Percentiles rank a stretch among this genome's conserved stretches.
Evolutionary conservation across 306 rosid genomes (phyloP).

Genomic region (Mimosa pudica): DNA sequence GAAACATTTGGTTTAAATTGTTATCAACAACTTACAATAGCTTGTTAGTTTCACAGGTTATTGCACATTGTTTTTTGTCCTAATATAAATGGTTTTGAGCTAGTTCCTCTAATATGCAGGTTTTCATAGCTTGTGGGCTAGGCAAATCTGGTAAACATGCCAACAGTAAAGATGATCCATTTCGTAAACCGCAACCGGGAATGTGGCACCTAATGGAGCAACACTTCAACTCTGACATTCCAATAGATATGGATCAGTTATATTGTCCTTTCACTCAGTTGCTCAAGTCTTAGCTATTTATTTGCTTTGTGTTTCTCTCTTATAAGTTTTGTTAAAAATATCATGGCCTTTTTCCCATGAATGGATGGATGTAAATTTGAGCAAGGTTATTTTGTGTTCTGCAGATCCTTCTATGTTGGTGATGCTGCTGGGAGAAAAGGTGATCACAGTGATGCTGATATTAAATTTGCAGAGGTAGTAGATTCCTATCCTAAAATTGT

Average conservation of each 20-base stretch:
- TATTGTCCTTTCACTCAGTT: constrained; percentile 34
- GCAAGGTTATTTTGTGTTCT: constrained; percentile 36
- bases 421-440: constrained; percentile 90
- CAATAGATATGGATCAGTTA: constrained; percentile 83
- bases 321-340: constrained; percentile 15
- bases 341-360: constrained; percentile 8
- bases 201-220: constrained; percentile 87
- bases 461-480: constrained; percentile 81
- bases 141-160: constrained; percentile 53
- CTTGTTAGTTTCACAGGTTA: constrained; percentile 24
- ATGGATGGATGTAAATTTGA: neutral
- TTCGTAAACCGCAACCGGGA: constrained; percentile 87
- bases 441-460: constrained; percentile 94
- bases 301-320: neutral
- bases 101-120: constrained; percentile 50
- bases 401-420: constrained; percentile 90
- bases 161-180: constrained; percentile 59
- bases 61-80: neutral
- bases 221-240: constrained; percentile 81
- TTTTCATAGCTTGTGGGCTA: constrained; percentile 82
- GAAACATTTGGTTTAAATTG: constrained; percentile 24
- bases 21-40: constrained; percentile 10
- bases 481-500: neutral
- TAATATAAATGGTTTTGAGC: constrained; percentile 16
- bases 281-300: constrained; percentile 21